A percentile compares a stretch with the other conserved stretches of the same genome.
phyloP scores from a whole-genome alignment of 2,329 filamentous ascomycete genomes.

The Aschersonia sp. region DNA sequence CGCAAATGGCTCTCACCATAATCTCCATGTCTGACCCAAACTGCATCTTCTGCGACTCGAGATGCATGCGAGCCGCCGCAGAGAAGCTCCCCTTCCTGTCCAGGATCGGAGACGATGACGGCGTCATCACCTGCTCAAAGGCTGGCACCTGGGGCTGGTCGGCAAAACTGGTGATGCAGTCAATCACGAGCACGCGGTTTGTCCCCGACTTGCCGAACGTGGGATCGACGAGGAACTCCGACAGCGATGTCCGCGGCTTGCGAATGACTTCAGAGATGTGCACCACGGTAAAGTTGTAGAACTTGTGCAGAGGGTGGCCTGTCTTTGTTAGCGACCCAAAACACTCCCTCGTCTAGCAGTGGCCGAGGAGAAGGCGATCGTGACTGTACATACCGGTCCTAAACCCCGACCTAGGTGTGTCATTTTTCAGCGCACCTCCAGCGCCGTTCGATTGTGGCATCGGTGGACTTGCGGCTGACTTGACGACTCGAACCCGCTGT shows the following conservation, averaged over 20 bases:
- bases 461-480: constrained; percentile 39
- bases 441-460: constrained; percentile 41
- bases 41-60: constrained; percentile 40
- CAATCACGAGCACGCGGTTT: constrained; percentile 39
- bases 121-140: constrained; percentile 18
- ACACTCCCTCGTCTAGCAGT: too few species aligned
- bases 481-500: constrained; percentile 39
- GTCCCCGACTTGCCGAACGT: constrained; percentile 15
- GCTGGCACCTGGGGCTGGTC: constrained; percentile 34
- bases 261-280: constrained; percentile 42
- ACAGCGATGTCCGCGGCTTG: constrained; percentile 28
- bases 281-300: constrained; percentile 43
- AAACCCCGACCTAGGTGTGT: constrained; percentile 27
- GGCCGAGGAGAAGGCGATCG: neutral
- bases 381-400: constrained; percentile 25
- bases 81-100: constrained; percentile 23
- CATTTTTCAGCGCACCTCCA: constrained; percentile 26
- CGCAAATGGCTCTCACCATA: constrained; percentile 56
- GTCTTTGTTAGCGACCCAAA: neutral
- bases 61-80: constrained; percentile 36
- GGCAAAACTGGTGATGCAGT: constrained; percentile 43
- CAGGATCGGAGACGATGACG: constrained; percentile 12
- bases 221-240: constrained; percentile 26
- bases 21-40: constrained; percentile 55
- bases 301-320: constrained; percentile 51